Evolutionary conservation across 441 rosid genomes (phyloP), one percentile per base, ranked within the genome.

Genomic region (Croton laevigatus): DNA sequence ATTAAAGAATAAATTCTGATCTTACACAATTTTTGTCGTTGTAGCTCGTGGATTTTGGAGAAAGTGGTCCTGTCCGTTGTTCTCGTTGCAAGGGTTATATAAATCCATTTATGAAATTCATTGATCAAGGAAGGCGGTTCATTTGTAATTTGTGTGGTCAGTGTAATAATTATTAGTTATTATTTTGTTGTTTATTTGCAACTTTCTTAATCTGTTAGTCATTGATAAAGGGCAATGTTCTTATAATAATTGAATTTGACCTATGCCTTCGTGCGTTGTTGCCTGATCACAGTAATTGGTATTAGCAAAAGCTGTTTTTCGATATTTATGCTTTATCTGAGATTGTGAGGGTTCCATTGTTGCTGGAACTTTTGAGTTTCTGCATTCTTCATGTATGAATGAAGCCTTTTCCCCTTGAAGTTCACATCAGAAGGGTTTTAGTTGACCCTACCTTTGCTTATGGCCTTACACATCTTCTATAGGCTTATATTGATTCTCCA

Each of bases 1-100:
- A 38, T 22, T 52, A 65, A 55, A 57, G n/a, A n/a, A 6, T 36
- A n/a, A 10, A 13, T 2, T 20, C 60, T 3, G 23, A 27, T 67
- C 71, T 20, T 52, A 20, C 48, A 36, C 23, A 19, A 6, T 14
- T 67, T 62, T 58, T 80, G 58, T 75, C 73, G 23, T 53, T 70
- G 66, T 76, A 90, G 98, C 82, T 89, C 68, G 93, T 91, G 75
- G 97, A 93, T 83, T 91, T 91, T 75, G 98, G 97, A 62, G 97
- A 93, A 73, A 75, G 81, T 71, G 96, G 96, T 72, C 96, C 96
- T 22, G 87, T 90, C 59, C 87, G 96, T 64, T 90, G 96, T 74
- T 87, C 96, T 73, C 96, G 96, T 71, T 90, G 96, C 83, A 90
- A 88, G 81, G 96, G 90, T 68, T 90, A 90, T 70, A 82, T 90